Evolutionary conservation across 495 filamentous ascomycete species (phyloP), one percentile per base, ranked within the genome.

Genomic region (Hypoxylon cercidicola): DNA sequence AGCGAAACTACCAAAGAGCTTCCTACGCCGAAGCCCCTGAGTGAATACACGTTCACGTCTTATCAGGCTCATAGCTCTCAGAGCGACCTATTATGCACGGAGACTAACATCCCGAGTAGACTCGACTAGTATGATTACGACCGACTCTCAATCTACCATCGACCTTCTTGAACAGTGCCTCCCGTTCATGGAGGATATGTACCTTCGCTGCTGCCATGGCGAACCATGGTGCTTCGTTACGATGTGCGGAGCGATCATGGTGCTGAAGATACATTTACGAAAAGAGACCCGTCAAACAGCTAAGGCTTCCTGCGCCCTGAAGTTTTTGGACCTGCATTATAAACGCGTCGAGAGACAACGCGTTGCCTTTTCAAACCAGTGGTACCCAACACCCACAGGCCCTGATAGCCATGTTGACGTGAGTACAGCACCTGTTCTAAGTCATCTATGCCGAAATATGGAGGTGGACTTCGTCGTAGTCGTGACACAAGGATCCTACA

Each of bases 161-260:
- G 70, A 78, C 48, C 74, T 79, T 34, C 68, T 81, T 40, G 76
- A 78, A 55, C 76, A 75, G 62, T 79, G 79, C 60, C 53, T 81
- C 6, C 66, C 70, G 28, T 75, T 80, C 46, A 78, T 79, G 63
- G 79, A 81, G 63, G 78, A 81, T 50, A 72, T 74, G n/a, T 76
- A 80, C 15, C 69, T 81, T 0, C 64, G 78, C 1, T 81, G 79
- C 54, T 77, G 74, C 4, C 75, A 80, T 60, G 74, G 79, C 71
- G 79, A 81, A 62, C 79, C 77, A 6, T 81, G 79, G 79, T 75
- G 76, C 0, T 80, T 78, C 55, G 69, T 70, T 20, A 78, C 79
- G 64, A 74, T 81, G 75, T 80, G 74, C 30, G 78, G 77, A 1
- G 77, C 78, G 0, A 53, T 76, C 28, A 75, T 77, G 4, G 62